Percentiles rank a stretch among this genome's conserved stretches.
These are phyloP conservation scores for Pseudoturritis turrita DNA, from an alignment of 345 rosid species.

Conservation along the genomic window DNA sequence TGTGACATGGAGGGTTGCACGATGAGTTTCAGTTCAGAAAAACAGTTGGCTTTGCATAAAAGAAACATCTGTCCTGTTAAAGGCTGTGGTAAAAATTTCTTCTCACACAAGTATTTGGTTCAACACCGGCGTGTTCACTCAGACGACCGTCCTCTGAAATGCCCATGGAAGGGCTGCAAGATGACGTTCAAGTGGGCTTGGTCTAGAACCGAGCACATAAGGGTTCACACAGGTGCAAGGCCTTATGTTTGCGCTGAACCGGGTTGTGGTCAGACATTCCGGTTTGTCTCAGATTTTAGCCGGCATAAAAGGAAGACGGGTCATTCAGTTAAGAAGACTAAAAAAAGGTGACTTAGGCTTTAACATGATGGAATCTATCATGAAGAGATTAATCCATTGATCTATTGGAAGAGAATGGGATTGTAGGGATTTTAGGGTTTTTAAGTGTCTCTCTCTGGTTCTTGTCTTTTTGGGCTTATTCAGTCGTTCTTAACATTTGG, in stretches of 20 bases:
- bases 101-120: constrained; percentile 94
- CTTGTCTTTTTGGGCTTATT: background rate
- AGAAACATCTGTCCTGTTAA: constrained; percentile 83
- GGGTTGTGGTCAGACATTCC: constrained; percentile 88
- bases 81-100: constrained; percentile 90
- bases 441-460: background rate
- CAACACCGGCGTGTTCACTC: constrained; percentile 86
- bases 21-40: constrained; percentile 72
- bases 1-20: constrained; percentile 93
- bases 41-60: constrained; percentile 67
- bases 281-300: constrained; percentile 94
- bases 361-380: constrained; percentile 28
- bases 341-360: constrained; percentile 32
- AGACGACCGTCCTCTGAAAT: constrained; percentile 95
- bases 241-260: constrained; percentile 79
- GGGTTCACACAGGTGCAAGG: constrained; percentile 98
- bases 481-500: background rate
- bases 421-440: background rate
- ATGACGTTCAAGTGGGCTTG: constrained; percentile 99
- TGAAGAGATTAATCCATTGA: constrained; percentile 39
- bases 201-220: constrained; percentile 92
- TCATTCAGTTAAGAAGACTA: constrained; percentile 64
- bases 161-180: constrained; percentile 99
- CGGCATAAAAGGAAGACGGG: constrained; percentile 97
- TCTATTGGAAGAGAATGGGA: constrained; percentile 9